Conservation (phyloP, 176 grass and related monocot genomes). For the Aegilops umbellulata region DNA sequence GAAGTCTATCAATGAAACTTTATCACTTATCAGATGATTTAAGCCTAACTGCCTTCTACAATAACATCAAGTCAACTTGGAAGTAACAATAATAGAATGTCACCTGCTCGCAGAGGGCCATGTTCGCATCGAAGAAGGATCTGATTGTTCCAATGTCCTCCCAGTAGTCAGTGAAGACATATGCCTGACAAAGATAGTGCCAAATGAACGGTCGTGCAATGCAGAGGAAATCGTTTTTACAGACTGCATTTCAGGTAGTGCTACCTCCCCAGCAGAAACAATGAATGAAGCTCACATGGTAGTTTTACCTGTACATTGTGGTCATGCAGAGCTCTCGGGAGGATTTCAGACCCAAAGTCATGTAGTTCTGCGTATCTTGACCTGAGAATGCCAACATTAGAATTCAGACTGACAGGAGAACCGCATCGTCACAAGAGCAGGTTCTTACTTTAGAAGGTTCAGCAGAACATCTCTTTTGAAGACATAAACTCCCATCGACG, state of each 20-base stretch:
- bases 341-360: slow-evolving; percentile 81
- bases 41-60: too few relatives aligned
- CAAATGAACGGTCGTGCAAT: background rate
- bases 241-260: background rate
- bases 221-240: background rate
- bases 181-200: slow-evolving; percentile 40
- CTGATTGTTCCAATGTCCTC: slow-evolving; percentile 82
- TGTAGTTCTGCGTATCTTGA: slow-evolving; percentile 65
- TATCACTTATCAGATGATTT: too few relatives aligned
- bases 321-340: slow-evolving; percentile 61
- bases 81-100: too few relatives aligned
- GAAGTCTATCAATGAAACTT: too few relatives aligned
- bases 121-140: slow-evolving; percentile 76
- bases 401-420: background rate
- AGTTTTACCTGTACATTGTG: slow-evolving; percentile 58
- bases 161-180: slow-evolving; percentile 78
- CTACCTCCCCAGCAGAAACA: background rate
- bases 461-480: slow-evolving; percentile 68
- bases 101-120: slow-evolving; percentile 81
- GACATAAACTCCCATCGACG: slow-evolving; percentile 79
- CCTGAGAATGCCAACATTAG: slow-evolving; percentile 34
- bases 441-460: slow-evolving; percentile 64
- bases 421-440: background rate
- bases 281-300: background rate
- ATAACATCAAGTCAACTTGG: too few relatives aligned